Evolutionary conservation across 1,284 basidiomycete genomes (phyloP).

Genomic region (Trametes sp.): DNA sequence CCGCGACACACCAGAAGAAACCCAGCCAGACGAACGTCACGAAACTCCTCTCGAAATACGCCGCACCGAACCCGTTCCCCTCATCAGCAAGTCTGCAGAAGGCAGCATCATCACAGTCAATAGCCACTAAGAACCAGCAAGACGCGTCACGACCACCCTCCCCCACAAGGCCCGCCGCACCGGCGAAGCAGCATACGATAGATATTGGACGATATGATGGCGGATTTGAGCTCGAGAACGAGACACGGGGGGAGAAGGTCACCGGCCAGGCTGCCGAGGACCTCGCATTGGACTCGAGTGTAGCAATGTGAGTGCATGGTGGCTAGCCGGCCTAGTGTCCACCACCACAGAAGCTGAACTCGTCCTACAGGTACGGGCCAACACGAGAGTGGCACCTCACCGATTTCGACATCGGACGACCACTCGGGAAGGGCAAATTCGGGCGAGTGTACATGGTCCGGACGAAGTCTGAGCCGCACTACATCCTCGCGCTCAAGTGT

Average conservation of each 20-base stretch:
- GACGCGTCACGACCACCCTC: slow-evolving; percentile 38
- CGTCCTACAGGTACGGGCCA: slow-evolving; percentile 58
- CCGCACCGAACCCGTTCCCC: slow-evolving; percentile 59
- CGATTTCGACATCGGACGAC: slow-evolving; percentile 94
- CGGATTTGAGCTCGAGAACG: slow-evolving; percentile 83
- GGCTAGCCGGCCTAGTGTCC: slow-evolving; percentile 16
- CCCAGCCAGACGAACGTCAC: slow-evolving; percentile 61
- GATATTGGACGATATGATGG: slow-evolving; percentile 90
- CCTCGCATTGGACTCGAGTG: slow-evolving; percentile 81
- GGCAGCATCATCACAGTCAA: slow-evolving; percentile 34
- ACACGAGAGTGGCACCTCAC: slow-evolving; percentile 87
- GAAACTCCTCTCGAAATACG: slow-evolving; percentile 74
- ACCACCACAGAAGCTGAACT: not conserved
- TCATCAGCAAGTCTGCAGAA: slow-evolving; percentile 31
- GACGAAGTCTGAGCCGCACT: slow-evolving; percentile 86
- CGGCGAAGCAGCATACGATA: slow-evolving; percentile 40
- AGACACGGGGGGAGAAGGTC: slow-evolving; percentile 66
- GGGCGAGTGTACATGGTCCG: slow-evolving; percentile 99
- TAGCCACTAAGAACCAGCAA: slow-evolving; percentile 34
- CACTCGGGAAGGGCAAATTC: slow-evolving; percentile 98
- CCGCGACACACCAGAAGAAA: slow-evolving; percentile 55
- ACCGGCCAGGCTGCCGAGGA: slow-evolving; percentile 78
- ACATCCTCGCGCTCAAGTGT: slow-evolving; percentile 97
- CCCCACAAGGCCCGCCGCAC: slow-evolving; percentile 35
- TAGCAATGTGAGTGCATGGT: slow-evolving; percentile 57